Percentiles rank a stretch among this genome's conserved stretches.
Conservation (phyloP, 192 early-diverging fungal genomes). For the Coemansia umbellata region DNA sequence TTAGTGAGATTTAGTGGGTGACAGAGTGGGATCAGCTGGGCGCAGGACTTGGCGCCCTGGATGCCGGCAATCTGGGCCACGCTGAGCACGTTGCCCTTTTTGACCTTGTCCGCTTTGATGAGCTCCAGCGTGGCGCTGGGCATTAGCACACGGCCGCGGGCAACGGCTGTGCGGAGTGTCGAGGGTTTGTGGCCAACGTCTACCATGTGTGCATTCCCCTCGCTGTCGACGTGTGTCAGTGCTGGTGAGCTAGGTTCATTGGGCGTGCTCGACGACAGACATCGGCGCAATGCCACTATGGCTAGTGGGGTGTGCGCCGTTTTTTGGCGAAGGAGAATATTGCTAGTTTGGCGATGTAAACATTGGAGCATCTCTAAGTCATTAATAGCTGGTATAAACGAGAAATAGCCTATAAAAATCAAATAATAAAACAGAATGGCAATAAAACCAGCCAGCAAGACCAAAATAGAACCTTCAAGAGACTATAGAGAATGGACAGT, state of each 20-base stretch:
- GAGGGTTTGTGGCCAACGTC: slow-evolving; percentile 69
- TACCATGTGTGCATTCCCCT: slow-evolving; percentile 84
- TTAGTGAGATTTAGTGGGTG: slow-evolving; percentile 73
- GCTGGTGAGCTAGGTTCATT: background rate
- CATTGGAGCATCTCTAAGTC: too few species aligned
- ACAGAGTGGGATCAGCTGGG: slow-evolving; percentile 80
- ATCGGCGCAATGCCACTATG: too few species aligned
- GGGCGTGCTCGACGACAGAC: background rate
- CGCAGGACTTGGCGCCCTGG: slow-evolving; percentile 83
- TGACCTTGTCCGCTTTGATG: slow-evolving; percentile 59
- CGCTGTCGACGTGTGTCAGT: slow-evolving; percentile 75
- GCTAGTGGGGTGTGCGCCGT: too few species aligned
- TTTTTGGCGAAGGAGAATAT: too few species aligned
- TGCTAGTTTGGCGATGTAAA: too few species aligned
- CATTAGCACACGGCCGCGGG: slow-evolving; percentile 68
- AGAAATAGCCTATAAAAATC: too few species aligned
- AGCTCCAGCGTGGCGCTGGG: slow-evolving; percentile 61
- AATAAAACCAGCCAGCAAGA: too few species aligned
- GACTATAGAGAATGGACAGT: too few species aligned
- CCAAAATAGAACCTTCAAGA: too few species aligned
- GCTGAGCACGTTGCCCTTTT: slow-evolving; percentile 87
- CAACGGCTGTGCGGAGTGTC: slow-evolving; percentile 71
- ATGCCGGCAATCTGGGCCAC: slow-evolving; percentile 90
- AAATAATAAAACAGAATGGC: too few species aligned
- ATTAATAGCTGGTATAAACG: too few species aligned